Conservation (phyloP, 768 basidiomycete species). For the Ramaria sp. region DNA sequence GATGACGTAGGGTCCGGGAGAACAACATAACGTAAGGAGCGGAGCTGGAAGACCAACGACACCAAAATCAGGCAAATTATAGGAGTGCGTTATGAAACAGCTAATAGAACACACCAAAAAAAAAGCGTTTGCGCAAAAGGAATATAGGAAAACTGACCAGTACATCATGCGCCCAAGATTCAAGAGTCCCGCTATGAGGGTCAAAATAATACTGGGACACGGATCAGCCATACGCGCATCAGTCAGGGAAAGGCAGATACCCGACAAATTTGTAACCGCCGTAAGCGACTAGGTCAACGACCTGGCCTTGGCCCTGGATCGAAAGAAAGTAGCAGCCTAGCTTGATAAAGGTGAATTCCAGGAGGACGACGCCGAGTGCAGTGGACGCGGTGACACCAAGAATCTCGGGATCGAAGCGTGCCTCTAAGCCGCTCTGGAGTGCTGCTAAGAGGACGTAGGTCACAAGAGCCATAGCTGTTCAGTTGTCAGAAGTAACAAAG, state of each 20-base stretch:
- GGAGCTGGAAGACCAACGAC: constrained; percentile 45
- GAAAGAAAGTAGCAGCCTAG: constrained; percentile 90
- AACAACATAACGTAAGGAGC: constrained; percentile 85
- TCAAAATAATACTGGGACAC: constrained; percentile 61
- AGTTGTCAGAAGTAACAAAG: background rate
- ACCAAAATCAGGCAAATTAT: background rate
- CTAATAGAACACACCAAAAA: constrained; percentile 57
- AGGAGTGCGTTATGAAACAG: background rate
- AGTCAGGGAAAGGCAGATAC: constrained; percentile 31
- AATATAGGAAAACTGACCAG: constrained; percentile 67
- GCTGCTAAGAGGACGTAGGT: constrained; percentile 91
- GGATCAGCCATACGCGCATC: background rate
- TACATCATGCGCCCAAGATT: constrained; percentile 52
- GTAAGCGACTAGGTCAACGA: constrained; percentile 81
- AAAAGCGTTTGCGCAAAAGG: constrained; percentile 83
- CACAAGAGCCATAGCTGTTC: constrained; percentile 83
- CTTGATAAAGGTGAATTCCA: constrained; percentile 86
- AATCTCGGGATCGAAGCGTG: constrained; percentile 79
- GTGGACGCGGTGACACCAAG: constrained; percentile 81
- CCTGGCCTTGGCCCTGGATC: constrained; percentile 58
- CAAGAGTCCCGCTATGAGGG: constrained; percentile 63
- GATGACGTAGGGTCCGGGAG: constrained; percentile 62
- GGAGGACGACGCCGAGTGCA: constrained; percentile 70
- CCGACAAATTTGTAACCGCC: constrained; percentile 98
- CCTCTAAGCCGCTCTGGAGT: constrained; percentile 70